Evolutionary conservation across 2,329 filamentous ascomycete species (phyloP).

Genomic region (Colletotrichum gloeosporioides): DNA sequence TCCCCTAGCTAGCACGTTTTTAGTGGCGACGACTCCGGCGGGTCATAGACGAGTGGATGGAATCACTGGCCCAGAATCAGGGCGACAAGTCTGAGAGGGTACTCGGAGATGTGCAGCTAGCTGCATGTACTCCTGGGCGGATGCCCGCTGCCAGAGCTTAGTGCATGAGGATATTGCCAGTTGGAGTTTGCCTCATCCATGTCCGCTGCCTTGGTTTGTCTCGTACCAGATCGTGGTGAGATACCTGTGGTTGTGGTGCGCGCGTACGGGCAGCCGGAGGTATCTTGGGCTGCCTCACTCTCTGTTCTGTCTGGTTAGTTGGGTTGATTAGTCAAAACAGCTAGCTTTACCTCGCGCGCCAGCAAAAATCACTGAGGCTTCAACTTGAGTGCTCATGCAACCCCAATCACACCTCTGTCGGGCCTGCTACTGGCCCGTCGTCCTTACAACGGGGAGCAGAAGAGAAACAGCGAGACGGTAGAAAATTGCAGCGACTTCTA

Average conservation of each 20-base stretch:
- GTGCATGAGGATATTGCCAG: conserved; percentile 8
- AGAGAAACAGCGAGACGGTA: not conserved
- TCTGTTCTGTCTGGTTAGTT: not conserved
- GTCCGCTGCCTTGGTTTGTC: not conserved
- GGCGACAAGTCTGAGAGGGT: not conserved
- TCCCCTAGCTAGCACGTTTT: not conserved
- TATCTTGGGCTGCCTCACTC: not conserved
- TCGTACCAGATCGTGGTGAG: not conserved
- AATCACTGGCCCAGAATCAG: not conserved
- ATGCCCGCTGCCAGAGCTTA: conserved; percentile 6
- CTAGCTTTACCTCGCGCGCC: not conserved
- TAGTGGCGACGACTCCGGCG: not conserved
- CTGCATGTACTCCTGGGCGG: not conserved
- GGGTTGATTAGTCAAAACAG: not conserved
- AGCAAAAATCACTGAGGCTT: not conserved
- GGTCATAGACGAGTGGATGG: not conserved
- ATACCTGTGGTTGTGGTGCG: not conserved
- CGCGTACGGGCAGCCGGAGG: not conserved
- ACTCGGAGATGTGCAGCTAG: not conserved
- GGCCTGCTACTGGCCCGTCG: not conserved
- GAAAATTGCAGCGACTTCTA: not conserved
- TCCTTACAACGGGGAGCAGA: not conserved
- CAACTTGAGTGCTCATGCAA: not conserved
- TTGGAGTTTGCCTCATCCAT: conserved; percentile 8
- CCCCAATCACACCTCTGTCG: not conserved